Conservation (phyloP, 352 stramenopile species). For the Phytophthora meadii region DNA sequence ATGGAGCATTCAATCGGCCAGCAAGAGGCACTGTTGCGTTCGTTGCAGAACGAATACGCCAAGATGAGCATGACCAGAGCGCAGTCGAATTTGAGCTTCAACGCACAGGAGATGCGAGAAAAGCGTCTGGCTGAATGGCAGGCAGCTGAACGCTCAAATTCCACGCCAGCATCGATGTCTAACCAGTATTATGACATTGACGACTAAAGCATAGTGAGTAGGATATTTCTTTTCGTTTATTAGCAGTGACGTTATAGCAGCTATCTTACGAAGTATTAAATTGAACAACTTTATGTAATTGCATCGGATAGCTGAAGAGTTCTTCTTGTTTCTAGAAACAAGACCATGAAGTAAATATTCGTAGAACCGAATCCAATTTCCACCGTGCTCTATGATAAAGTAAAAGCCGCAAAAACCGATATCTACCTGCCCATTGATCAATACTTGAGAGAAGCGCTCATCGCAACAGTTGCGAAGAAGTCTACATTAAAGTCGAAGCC, state of each 20-base stretch:
- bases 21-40: constrained; percentile 58
- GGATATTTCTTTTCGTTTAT: not conserved
- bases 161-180: constrained; percentile 7
- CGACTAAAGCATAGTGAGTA: constrained; percentile 20
- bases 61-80: constrained; percentile 34
- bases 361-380: too few species aligned
- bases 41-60: constrained; percentile 41
- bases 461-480: too few species aligned
- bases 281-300: constrained; percentile 2
- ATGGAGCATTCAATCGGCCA: constrained; percentile 69
- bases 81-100: constrained; percentile 26
- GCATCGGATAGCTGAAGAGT: too few species aligned
- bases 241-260: too few species aligned
- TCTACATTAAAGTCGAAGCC: constrained; percentile 38
- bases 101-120: constrained; percentile 30
- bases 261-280: constrained; percentile 19
- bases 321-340: too few species aligned
- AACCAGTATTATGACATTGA: constrained; percentile 37
- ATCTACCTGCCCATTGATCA: too few species aligned
- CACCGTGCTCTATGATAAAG: too few species aligned
- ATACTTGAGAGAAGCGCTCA: too few species aligned
- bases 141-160: constrained; percentile 12
- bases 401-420: too few species aligned
- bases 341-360: too few species aligned
- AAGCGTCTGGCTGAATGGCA: constrained; percentile 31